phyloP scores from a whole-genome alignment of 441 rosid genomes.

The Adansonia grandidieri region DNA sequence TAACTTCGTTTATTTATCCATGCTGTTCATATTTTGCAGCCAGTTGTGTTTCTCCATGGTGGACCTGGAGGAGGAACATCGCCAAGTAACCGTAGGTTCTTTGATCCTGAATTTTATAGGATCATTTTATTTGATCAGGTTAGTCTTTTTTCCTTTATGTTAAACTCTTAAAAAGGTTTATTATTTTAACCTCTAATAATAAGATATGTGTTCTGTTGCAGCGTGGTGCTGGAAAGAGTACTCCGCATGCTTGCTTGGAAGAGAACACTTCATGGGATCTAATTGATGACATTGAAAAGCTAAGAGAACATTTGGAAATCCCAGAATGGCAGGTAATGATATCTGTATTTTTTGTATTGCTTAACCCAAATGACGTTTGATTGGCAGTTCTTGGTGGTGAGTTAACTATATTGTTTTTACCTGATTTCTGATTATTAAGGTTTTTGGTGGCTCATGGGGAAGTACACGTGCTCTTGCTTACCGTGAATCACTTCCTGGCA shows the following conservation, averaged over 20 bases:
- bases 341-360: constrained; percentile 7
- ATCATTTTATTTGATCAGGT: constrained; percentile 92
- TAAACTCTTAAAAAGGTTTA: background rate
- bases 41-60: constrained; percentile 91
- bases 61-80: constrained; percentile 97
- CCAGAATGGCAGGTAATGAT: constrained; percentile 84
- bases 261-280: constrained; percentile 95
- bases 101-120: constrained; percentile 81
- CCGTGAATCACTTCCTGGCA: constrained; percentile 82
- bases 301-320: constrained; percentile 77
- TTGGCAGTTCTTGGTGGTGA: constrained; percentile 9
- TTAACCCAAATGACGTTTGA: background rate
- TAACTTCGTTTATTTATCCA: background rate
- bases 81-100: constrained; percentile 80
- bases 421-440: constrained; percentile 46
- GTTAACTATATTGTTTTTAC: background rate
- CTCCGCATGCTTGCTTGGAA: constrained; percentile 93
- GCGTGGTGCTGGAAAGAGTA: constrained; percentile 96
- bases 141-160: constrained; percentile 7
- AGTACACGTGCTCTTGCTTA: constrained; percentile 89
- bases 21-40: constrained; percentile 46
- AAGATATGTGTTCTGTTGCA: constrained; percentile 29
- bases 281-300: constrained; percentile 77
- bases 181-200: background rate
- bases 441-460: constrained; percentile 99